A percentile compares a stretch with the other conserved stretches of the same genome.
These are phyloP conservation scores for Phaseolus lunatus DNA, from an alignment of 306 rosid genomes.

Conservation along the genomic window DNA sequence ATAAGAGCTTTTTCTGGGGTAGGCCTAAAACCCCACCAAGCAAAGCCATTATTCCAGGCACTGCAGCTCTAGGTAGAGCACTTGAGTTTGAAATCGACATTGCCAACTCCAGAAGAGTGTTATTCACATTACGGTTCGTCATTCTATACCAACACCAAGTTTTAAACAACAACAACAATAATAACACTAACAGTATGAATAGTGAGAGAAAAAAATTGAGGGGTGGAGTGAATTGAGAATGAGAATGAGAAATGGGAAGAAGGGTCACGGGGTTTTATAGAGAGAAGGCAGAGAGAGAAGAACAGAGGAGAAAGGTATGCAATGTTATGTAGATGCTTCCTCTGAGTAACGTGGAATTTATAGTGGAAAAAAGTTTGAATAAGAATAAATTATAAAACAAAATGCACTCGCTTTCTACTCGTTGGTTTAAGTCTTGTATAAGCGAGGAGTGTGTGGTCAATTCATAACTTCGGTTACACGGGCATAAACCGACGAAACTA, in stretches of 20 bases:
- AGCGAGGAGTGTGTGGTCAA: slow-evolving; percentile 52
- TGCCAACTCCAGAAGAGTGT: slow-evolving; percentile 52
- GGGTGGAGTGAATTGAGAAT: not conserved
- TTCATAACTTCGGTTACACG: slow-evolving; percentile 56
- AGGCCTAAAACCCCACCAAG: slow-evolving; percentile 50
- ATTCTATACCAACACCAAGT: slow-evolving; percentile 37
- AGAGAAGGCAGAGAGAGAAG: slow-evolving; percentile 47
- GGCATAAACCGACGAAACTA: slow-evolving; percentile 60
- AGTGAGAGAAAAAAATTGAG: not conserved
- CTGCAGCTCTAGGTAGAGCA: slow-evolving; percentile 42
- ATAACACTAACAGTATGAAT: not conserved
- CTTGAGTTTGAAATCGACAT: slow-evolving; percentile 49
- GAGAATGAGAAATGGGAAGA: not conserved
- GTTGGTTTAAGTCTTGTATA: slow-evolving; percentile 45
- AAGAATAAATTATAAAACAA: not conserved
- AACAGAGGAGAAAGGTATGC: slow-evolving; percentile 38
- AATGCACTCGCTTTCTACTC: slow-evolving; percentile 49
- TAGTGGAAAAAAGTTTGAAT: slow-evolving; percentile 29
- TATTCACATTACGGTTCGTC: slow-evolving; percentile 72
- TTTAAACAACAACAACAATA: not conserved
- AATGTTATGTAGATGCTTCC: slow-evolving; percentile 24
- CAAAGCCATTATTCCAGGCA: slow-evolving; percentile 49
- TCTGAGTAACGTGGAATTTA: slow-evolving; percentile 43
- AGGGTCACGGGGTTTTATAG: not conserved
- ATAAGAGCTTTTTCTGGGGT: slow-evolving; percentile 51